Base-by-base conservation (phyloP, 352 stramenopile species). In the Peronospora farinosa region DNA sequence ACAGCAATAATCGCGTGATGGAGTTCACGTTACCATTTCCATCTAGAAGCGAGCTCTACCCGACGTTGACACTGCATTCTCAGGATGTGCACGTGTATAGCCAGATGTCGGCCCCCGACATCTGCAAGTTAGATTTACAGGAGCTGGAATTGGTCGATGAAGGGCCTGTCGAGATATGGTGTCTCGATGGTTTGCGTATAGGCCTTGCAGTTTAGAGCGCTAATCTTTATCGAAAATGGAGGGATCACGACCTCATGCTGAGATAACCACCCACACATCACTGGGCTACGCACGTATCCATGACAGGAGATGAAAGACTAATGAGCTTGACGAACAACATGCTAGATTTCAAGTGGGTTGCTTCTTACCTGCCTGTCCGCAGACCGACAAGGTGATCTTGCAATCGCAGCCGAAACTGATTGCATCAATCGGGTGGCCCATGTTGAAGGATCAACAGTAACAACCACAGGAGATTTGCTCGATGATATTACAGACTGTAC, bases 51-150 rank as follows among this genome's bases (percentile, higher is more conserved):
- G 83, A 94, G 41, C 60, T 94, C 52, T 94, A 79, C 47, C 83
- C 83, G 50, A 94, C 83, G 2, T 63, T 94, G 51, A 90, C 80
- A 19, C 68, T 94, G 32, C 80, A 94, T 66, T 89, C 80, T 17
- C 82, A 88, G 37, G 74, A 85, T 40, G 65, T 88, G 15, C 75
- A 84, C 38, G 81, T 90, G 10, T 78, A 84, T 44, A 80, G 78
- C 27, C 77, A 80, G 21, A 90, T 94, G 57, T 92, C 81, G 37
- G 72, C 71, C 21, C 70, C 81, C 0, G 81, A 92, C 47, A 79
- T 92, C 35, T 67, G 54, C 7, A 40, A 49, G 3, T 61, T 83
- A 19, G 63, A 88, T 54, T 64, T 79, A 39, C 55, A 67, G 9
- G 71, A 78, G 40, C 72, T 88, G 47, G 56, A 76, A 15, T 53